Percentiles rank a stretch among this genome's conserved stretches.
phyloP scores from a whole-genome alignment of 192 early-diverging fungal genomes.

The Mortierella antarctica region DNA sequence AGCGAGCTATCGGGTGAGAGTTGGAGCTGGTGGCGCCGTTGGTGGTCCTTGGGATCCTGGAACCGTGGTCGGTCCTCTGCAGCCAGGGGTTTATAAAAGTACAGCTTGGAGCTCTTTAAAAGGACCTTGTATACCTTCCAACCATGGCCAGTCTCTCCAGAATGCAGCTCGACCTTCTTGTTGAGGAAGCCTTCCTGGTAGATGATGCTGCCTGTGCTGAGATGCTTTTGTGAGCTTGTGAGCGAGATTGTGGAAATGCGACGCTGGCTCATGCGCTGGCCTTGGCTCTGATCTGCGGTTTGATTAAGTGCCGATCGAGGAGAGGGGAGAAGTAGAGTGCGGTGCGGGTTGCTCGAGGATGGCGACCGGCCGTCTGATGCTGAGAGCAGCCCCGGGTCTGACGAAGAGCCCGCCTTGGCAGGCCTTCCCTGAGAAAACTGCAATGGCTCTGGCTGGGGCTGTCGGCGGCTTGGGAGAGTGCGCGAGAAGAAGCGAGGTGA shows the following conservation, averaged over 20 bases:
- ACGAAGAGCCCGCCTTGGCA: neutral
- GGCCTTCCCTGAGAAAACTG: neutral
- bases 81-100: constrained; percentile 75
- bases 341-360: neutral
- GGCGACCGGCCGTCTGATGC: neutral
- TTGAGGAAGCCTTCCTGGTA: constrained; percentile 74
- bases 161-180: constrained; percentile 78
- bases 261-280: neutral
- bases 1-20: neutral
- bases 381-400: neutral
- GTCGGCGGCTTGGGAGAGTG: constrained; percentile 16
- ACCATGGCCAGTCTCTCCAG: constrained; percentile 70
- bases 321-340: neutral
- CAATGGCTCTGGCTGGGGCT: constrained; percentile 16
- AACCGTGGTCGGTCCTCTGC: constrained; percentile 47
- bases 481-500: constrained; percentile 26
- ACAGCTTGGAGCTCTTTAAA: constrained; percentile 79
- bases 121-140: constrained; percentile 84
- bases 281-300: neutral
- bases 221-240: constrained; percentile 24
- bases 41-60: constrained; percentile 38
- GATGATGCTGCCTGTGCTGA: constrained; percentile 39
- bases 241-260: constrained; percentile 2
- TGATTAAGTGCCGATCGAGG: neutral
- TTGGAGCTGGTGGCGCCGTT: constrained; percentile 21